phyloP scores from a whole-genome alignment of 148 eudicot genomes.

The Arctostaphylos glauca region DNA sequence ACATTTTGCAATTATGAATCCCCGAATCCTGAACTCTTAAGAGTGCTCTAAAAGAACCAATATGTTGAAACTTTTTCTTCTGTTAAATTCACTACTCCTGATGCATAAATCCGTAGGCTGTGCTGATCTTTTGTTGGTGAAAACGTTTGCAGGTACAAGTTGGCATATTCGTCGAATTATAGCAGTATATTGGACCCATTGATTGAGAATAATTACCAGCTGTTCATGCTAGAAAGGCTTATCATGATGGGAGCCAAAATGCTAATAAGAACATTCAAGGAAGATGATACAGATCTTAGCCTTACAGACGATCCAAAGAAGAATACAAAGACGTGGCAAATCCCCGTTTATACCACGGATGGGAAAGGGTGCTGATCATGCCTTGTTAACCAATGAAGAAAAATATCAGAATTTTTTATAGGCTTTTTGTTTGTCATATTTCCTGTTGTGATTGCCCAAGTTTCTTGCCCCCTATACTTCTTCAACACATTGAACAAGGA shows the following conservation, averaged over 20 bases:
- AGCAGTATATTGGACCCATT: slow-evolving; percentile 67
- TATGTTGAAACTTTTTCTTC: neutral
- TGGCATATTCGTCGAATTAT: slow-evolving; percentile 89
- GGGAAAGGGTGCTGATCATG: slow-evolving; percentile 44
- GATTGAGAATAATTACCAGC: slow-evolving; percentile 85
- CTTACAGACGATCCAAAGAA: slow-evolving; percentile 89
- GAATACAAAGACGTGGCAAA: slow-evolving; percentile 68
- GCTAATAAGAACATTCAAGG: slow-evolving; percentile 70
- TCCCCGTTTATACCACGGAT: slow-evolving; percentile 61
- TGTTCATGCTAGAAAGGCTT: slow-evolving; percentile 94
- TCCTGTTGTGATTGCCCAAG: neutral
- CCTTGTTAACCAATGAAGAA: neutral
- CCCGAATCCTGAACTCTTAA: neutral
- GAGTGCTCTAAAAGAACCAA: neutral
- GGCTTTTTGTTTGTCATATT: neutral
- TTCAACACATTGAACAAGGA: neutral
- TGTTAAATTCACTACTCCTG: neutral
- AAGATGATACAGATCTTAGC: slow-evolving; percentile 68
- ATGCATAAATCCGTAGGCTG: neutral
- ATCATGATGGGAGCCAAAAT: slow-evolving; percentile 84
- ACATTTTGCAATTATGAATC: neutral
- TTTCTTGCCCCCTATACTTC: slow-evolving; percentile 8
- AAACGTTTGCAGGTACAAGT: slow-evolving; percentile 57
- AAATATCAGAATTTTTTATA: neutral
- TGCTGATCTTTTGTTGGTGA: neutral